These are phyloP conservation scores for Chernovozyma aurita DNA, from an alignment of 1,139 yeast genomes.

Conservation along the genomic window DNA sequence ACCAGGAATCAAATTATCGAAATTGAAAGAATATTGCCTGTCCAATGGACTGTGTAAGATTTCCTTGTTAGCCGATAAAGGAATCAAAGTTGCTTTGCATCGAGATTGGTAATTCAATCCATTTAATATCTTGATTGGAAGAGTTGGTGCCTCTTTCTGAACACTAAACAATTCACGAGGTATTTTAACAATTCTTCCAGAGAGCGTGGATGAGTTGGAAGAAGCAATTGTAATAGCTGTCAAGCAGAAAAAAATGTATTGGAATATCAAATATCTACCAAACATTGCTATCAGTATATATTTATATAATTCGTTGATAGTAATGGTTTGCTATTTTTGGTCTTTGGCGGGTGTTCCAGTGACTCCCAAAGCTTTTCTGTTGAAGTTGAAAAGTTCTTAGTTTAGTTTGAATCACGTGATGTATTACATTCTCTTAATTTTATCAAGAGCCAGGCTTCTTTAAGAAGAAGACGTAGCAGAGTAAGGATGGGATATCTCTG, in stretches of 20 bases:
- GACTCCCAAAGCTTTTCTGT: no score
- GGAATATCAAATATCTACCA: neutral
- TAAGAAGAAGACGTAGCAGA: no score
- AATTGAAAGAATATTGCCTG: conserved; percentile 23
- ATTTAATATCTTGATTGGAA: conserved; percentile 20
- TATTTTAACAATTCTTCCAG: conserved; percentile 19
- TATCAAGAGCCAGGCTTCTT: no score
- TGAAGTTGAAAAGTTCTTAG: no score
- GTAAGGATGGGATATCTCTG: no score
- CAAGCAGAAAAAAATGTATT: neutral
- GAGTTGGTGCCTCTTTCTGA: conserved; percentile 12
- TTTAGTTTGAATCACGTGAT: no score
- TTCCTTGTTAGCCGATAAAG: conserved; percentile 3
- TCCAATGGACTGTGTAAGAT: conserved; percentile 17
- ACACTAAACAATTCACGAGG: conserved; percentile 23
- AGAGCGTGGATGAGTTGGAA: conserved; percentile 9
- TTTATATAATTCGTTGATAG: no score
- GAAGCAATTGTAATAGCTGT: neutral
- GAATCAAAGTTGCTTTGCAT: conserved; percentile 26
- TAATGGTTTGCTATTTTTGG: no score
- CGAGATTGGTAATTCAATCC: conserved; percentile 35
- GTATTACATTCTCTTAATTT: no score
- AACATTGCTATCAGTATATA: no score
- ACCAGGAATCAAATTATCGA: conserved; percentile 24
- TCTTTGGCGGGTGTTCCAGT: no score